Conservation (phyloP, 139 green algal species). For the Chlamydomonas sphaeroides region DNA sequence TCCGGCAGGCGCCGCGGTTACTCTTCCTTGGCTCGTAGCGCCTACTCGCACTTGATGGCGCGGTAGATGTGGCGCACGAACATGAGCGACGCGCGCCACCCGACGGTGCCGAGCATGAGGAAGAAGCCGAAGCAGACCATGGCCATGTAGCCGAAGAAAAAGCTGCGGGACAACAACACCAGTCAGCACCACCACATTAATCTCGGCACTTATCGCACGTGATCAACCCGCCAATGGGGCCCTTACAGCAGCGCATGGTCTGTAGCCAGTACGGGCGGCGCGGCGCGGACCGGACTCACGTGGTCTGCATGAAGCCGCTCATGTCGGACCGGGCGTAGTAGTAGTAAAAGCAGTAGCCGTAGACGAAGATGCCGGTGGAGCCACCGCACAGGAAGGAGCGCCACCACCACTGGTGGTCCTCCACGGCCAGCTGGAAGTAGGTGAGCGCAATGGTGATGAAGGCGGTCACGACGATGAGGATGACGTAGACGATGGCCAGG, state of each 20-base stretch:
- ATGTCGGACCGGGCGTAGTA: constrained; percentile 88
- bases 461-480: constrained; percentile 91
- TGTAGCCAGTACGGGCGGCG: too few species aligned
- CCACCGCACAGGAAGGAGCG: constrained; percentile 93
- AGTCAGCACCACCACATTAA: too few species aligned
- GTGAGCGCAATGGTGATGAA: constrained; percentile 97
- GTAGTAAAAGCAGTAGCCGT: constrained; percentile 98
- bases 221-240: too few species aligned
- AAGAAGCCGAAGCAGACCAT: constrained; percentile 81
- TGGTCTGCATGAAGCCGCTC: constrained; percentile 82
- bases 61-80: constrained; percentile 65
- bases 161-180: too few species aligned
- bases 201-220: too few species aligned
- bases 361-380: constrained; percentile 94
- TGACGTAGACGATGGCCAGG: constrained; percentile 93
- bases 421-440: constrained; percentile 93
- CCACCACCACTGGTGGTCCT: constrained; percentile 93
- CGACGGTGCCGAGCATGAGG: constrained; percentile 88
- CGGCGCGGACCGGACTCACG: too few species aligned
- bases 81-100: constrained; percentile 83
- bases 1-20: too few species aligned
- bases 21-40: too few species aligned
- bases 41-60: constrained; percentile 55
- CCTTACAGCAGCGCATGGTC: too few species aligned
- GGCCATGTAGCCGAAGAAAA: constrained; percentile 92